phyloP scores from a whole-genome alignment of 306 rosid genomes.

The Prunus campanulata region DNA sequence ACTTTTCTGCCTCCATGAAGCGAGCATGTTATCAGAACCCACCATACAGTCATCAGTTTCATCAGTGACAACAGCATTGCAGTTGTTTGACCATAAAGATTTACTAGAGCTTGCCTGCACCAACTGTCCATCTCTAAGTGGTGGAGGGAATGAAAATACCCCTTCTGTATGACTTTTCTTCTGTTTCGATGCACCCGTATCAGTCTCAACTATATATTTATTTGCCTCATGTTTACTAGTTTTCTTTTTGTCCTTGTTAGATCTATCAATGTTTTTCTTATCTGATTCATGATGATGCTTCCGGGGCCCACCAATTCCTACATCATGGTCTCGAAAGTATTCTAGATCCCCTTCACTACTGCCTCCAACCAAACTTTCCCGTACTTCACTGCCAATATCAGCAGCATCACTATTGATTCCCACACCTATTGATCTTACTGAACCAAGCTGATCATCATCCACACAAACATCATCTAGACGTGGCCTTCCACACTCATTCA shows the following conservation, averaged over 20 bases:
- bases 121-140: slow-evolving; percentile 59
- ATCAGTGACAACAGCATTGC: slow-evolving; percentile 38
- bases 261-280: slow-evolving; percentile 45
- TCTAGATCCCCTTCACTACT: slow-evolving; percentile 85
- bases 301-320: slow-evolving; percentile 49
- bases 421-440: slow-evolving; percentile 97
- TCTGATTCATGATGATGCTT: slow-evolving; percentile 48
- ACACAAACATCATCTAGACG: slow-evolving; percentile 58
- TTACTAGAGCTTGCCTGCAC: slow-evolving; percentile 61
- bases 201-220: slow-evolving; percentile 61
- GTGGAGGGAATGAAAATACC: slow-evolving; percentile 81
- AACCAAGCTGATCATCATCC: slow-evolving; percentile 87
- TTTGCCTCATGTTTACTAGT: slow-evolving; percentile 51
- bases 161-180: slow-evolving; percentile 49
- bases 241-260: slow-evolving; percentile 50
- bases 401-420: slow-evolving; percentile 92
- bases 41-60: slow-evolving; percentile 55
- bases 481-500: slow-evolving; percentile 59
- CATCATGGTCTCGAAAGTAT: slow-evolving; percentile 62
- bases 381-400: slow-evolving; percentile 85
- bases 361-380: slow-evolving; percentile 84
- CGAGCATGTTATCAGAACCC: slow-evolving; percentile 58
- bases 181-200: slow-evolving; percentile 38
- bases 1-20: slow-evolving; percentile 71
- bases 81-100: slow-evolving; percentile 57